A percentile compares a stretch with the other conserved stretches of the same genome.
These are phyloP conservation scores for Olyra latifolia DNA, from an alignment of 176 grass and related monocot genomes.

Conservation along the genomic window DNA sequence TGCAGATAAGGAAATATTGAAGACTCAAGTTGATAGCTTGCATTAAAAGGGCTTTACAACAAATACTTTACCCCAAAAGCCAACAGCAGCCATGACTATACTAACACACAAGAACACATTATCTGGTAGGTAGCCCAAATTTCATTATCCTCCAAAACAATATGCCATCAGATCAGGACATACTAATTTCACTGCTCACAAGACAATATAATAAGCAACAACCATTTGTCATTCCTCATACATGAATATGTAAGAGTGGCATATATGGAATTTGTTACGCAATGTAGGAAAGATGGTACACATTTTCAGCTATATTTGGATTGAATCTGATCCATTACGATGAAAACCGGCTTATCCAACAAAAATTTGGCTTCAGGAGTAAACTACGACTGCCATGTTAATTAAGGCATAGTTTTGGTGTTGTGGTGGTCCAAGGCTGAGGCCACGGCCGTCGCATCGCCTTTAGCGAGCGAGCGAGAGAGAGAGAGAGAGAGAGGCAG, in stretches of 20 bases:
- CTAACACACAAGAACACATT: neutral
- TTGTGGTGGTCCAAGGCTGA: too few species aligned
- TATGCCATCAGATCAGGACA: neutral
- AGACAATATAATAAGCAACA: neutral
- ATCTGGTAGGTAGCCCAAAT: neutral
- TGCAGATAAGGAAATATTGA: neutral
- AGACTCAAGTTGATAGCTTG: neutral
- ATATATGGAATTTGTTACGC: neutral
- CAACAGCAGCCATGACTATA: neutral
- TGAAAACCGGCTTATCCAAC: neutral
- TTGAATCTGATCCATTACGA: too few species aligned
- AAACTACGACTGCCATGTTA: too few species aligned
- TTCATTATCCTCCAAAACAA: neutral
- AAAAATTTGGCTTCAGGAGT: neutral
- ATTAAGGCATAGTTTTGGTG: too few species aligned
- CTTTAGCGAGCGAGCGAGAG: too few species aligned
- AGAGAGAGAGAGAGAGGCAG: too few species aligned
- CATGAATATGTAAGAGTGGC: neutral
- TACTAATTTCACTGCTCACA: neutral
- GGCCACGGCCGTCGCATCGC: too few species aligned
- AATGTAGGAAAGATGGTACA: neutral
- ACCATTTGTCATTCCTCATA: neutral
- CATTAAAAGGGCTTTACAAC: neutral
- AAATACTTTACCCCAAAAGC: too few species aligned
- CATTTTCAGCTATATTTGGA: too few species aligned